These are phyloP conservation scores for Melampsora abietis-canadensis DNA, from an alignment of 1,284 basidiomycete species.

Conservation along the genomic window DNA sequence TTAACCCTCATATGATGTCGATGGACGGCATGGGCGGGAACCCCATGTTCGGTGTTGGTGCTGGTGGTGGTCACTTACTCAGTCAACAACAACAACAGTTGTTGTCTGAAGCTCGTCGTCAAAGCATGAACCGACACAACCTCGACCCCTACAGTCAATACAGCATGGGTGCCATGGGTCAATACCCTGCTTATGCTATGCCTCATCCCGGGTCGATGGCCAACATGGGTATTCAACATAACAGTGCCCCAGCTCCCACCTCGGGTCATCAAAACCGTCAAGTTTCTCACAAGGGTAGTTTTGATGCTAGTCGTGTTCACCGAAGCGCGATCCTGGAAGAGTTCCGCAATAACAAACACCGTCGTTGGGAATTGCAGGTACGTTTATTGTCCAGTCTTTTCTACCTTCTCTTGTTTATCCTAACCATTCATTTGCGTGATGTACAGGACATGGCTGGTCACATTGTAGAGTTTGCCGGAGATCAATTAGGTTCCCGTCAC, in stretches of 20 bases:
- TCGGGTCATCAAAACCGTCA: conserved; percentile 4
- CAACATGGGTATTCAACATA: background rate
- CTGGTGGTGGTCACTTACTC: conserved; percentile 14
- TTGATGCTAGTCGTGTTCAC: conserved; percentile 24
- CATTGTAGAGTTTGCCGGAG: conserved; percentile 86
- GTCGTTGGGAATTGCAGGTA: conserved; percentile 76
- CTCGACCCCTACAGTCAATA: conserved; percentile 3
- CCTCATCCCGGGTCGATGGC: background rate
- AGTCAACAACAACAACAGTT: conserved; percentile 34
- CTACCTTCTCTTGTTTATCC: background rate
- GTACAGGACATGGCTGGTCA: conserved; percentile 76
- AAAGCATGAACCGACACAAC: conserved; percentile 23
- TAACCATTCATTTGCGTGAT: conserved; percentile 45
- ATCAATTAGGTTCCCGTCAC: conserved; percentile 79
- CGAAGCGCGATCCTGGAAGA: conserved; percentile 75
- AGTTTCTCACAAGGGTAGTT: conserved; percentile 26
- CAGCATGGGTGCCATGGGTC: background rate
- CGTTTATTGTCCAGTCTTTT: conserved; percentile 43
- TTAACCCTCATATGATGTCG: conserved; percentile 33
- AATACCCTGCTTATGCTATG: background rate
- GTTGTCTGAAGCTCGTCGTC: conserved; percentile 27
- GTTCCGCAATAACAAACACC: conserved; percentile 73
- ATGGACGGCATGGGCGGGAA: conserved; percentile 15
- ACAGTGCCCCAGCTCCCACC: background rate
- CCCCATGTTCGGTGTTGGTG: background rate